Conservation (phyloP, 108 stramenopile genomes). For the Nitzschia sp. region DNA sequence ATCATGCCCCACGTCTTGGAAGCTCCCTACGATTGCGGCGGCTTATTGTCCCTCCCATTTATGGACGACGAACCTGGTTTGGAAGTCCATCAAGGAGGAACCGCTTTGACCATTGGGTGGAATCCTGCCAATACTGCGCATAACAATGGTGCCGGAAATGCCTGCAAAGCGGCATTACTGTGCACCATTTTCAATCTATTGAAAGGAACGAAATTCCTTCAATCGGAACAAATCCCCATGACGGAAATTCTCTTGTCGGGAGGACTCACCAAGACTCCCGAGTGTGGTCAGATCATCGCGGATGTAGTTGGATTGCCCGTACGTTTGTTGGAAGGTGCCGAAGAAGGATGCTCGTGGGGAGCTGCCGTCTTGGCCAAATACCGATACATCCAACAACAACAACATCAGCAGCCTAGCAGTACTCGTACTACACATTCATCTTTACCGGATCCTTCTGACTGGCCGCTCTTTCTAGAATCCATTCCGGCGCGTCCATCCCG, state of each 20-base stretch:
- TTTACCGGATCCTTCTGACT: slow-evolving; percentile 11
- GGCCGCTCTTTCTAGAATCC: slow-evolving; percentile 29
- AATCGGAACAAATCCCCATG: slow-evolving; percentile 8
- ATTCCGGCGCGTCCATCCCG: slow-evolving; percentile 13
- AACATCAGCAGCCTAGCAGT: neutral
- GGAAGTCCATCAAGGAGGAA: slow-evolving; percentile 30
- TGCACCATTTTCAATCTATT: slow-evolving; percentile 49
- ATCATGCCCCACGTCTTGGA: slow-evolving; percentile 38
- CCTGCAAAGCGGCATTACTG: slow-evolving; percentile 44
- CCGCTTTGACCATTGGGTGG: slow-evolving; percentile 43
- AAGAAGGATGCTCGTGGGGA: slow-evolving; percentile 54
- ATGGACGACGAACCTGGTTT: slow-evolving; percentile 56
- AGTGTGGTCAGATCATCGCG: slow-evolving; percentile 53
- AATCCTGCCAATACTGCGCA: slow-evolving; percentile 29
- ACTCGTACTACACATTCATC: no score
- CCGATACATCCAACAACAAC: slow-evolving; percentile 2
- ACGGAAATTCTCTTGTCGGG: slow-evolving; percentile 43
- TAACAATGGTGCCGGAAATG: slow-evolving; percentile 32
- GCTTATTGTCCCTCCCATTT: slow-evolving; percentile 51
- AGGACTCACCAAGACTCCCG: slow-evolving; percentile 46
- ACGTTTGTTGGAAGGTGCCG: slow-evolving; percentile 32
- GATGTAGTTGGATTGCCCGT: slow-evolving; percentile 46
- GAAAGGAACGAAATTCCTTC: slow-evolving; percentile 32
- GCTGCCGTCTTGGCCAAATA: slow-evolving; percentile 47
- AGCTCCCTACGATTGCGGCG: slow-evolving; percentile 50